Percentiles rank a stretch among this genome's conserved stretches.
These are phyloP conservation scores for Asparagopsis taxiformis DNA, from an alignment of 31 red algal species.

Conservation along the genomic window DNA sequence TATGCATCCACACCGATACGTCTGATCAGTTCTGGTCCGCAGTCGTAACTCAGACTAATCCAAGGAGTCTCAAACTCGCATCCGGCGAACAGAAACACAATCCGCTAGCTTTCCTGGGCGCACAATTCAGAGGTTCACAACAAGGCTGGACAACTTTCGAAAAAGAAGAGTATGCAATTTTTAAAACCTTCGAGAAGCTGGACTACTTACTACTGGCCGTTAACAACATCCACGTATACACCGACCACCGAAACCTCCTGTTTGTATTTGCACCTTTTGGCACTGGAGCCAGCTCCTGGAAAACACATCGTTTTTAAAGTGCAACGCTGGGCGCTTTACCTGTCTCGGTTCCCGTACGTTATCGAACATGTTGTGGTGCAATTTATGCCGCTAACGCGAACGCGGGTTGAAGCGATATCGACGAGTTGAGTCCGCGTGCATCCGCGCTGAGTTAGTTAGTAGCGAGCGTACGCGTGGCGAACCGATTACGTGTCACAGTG, in stretches of 20 bases:
- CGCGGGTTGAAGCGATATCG: too few relatives aligned
- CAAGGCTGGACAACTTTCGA: constrained; percentile 30
- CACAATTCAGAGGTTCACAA: constrained; percentile 10
- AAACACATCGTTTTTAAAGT: constrained; percentile 14
- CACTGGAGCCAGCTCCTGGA: neutral
- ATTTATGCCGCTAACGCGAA: too few relatives aligned
- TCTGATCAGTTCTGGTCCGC: constrained; percentile 17
- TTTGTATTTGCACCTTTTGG: constrained; percentile 19
- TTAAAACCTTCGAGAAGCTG: constrained; percentile 30
- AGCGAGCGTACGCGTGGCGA: too few relatives aligned
- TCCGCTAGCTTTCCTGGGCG: constrained; percentile 18
- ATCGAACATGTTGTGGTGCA: constrained; percentile 40
- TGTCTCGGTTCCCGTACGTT: constrained; percentile 9
- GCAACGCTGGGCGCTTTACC: constrained; percentile 27
- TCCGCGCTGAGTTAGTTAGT: too few relatives aligned
- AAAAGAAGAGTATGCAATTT: constrained; percentile 35
- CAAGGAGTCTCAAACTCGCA: constrained; percentile 1
- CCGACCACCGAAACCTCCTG: constrained; percentile 28
- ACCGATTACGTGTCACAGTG: too few relatives aligned
- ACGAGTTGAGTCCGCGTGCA: too few relatives aligned
- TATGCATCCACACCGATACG: constrained; percentile 36
- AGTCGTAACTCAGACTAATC: constrained; percentile 19
- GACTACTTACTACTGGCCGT: constrained; percentile 23
- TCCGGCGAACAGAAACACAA: constrained; percentile 20
- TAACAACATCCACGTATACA: constrained; percentile 16